Evolutionary conservation across 169 alveolate species (phyloP), one percentile per base, ranked within the genome.

Genomic region (Plasmodium yoelii): DNA sequence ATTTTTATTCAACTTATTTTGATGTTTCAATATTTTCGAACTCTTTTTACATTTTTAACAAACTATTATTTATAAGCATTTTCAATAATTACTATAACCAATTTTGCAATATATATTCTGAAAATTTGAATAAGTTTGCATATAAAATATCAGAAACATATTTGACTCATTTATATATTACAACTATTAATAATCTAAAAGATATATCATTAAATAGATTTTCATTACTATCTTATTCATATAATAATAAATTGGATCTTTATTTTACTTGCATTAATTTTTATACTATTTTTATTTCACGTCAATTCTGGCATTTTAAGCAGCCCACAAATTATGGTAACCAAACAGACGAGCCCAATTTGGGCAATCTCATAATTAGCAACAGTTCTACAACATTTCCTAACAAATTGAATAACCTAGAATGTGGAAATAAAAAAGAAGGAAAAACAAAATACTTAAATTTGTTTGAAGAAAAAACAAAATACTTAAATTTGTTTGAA

Each of bases 241-340:
- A 26, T 3, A 39, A 24, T 24, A 9, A 65, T 10, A 39, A 69
- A 22, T 19, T 69, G 4, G 2, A 49, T 47, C 13, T 7, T 3
- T 69, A 15, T 22, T 69, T 69, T 8, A 10, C 53, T 4, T 69
- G 80, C 28, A 46, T 69, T 10, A 69, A 26, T 26, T 69, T 69
- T 47, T 69, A 69, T 19, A 49, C 49, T 12, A 9, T 46, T 15
- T 8, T 57, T 57, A 1, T 57, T 2, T 4, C 28, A 0, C 10
- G 4, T 13, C 10, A n/a, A 19, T 57, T 24, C 0, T n/a, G 13
- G 39, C 0, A n/a, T 15, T 8, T 15, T 6, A 5, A 4, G 0
- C 6, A 4, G 7, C 42, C 2, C 42, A 34, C 0, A 3, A 1
- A 34, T 34, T 34, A 3, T 34, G 7, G 4, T 28, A 3, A 28